Evolutionary conservation across 352 stramenopile genomes (phyloP), one percentile per base, ranked within the genome.

Genomic region (Globisporangium yorkense): DNA sequence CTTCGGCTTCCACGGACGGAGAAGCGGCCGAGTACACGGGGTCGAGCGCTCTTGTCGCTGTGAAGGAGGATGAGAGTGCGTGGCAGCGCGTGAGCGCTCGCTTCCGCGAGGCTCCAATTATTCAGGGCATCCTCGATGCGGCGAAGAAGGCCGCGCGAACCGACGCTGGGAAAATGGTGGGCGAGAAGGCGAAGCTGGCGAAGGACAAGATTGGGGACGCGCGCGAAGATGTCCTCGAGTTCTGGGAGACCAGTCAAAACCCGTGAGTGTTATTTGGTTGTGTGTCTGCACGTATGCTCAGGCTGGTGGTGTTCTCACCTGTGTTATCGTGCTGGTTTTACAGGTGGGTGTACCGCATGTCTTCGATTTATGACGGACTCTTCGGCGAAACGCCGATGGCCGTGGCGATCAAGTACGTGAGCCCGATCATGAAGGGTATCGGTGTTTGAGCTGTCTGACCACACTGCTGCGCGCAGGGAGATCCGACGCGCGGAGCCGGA

Each of bases 241-340:
- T 97, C 57, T 99, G 96, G 96, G 96, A 99, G 69, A 99, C 96
- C 45, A 98, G 89, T 68, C 97, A 99, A 75, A 99, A 99, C 84
- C 97, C 97, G 56, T 96, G 96, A 51, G 72, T 77, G 46, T 8
- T 27, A 21, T 29, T 45, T 29, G 2, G 8, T 51, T 21, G 24
- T 54, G 48, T 33, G 21, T 68, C 4, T 10, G 33, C 9, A 37
- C 33, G 33, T 10, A 37, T 37, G 33, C 33, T 37, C 33, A 37
- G 33, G 5, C 33, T 37, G 33, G 33, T 10, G 1, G 5, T 7
- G 50, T 55, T 20, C 12, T 57, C 2, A 43, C 37, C 41, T 41
- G 41, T 58, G n/a, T 35, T 60, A 37, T 15, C 50, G 1, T 45
- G 15, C 13, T 56, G 1, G 47, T 10, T 37, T 37, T 60, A n/a